Conservation (phyloP, 139 green algal genomes). For the Asterochloris erici region DNA sequence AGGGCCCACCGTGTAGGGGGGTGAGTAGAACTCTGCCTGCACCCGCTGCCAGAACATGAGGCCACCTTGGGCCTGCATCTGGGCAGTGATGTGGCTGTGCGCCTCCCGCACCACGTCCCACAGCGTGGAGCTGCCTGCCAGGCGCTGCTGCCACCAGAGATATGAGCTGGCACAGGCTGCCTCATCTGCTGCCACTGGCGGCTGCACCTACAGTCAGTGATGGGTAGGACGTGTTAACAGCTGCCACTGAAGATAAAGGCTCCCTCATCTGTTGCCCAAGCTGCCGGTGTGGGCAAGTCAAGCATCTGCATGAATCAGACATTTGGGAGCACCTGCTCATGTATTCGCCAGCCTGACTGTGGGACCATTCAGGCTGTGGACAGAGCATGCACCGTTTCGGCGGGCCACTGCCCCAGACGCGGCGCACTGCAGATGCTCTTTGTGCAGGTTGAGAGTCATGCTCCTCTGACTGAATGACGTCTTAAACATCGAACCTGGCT, state of each 20-base stretch:
- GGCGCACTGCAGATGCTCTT: background rate
- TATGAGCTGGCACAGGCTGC: background rate
- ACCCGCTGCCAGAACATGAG: slow-evolving; percentile 25
- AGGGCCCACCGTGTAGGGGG: slow-evolving; percentile 18
- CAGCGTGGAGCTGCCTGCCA: slow-evolving; percentile 6
- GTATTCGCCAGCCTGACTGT: background rate
- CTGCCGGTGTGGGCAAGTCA: background rate
- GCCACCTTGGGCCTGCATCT: slow-evolving; percentile 12
- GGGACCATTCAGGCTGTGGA: background rate
- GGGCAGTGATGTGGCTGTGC: background rate
- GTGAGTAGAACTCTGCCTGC: slow-evolving; percentile 1
- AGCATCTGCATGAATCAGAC: background rate
- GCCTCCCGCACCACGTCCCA: slow-evolving; percentile 15
- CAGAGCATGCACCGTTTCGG: background rate
- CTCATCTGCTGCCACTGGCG: slow-evolving; percentile 10
- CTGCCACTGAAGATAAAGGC: background rate
- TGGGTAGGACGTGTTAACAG: background rate
- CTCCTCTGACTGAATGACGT: background rate
- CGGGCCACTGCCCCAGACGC: background rate
- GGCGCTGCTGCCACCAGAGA: slow-evolving; percentile 20
- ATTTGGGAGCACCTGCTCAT: background rate
- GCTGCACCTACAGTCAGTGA: background rate
- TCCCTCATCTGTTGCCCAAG: background rate
- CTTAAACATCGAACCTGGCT: slow-evolving; percentile 4
- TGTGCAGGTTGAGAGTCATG: background rate